These are phyloP conservation scores for Pulveroboletus sp. DNA, from an alignment of 768 basidiomycete genomes.

Conservation along the genomic window DNA sequence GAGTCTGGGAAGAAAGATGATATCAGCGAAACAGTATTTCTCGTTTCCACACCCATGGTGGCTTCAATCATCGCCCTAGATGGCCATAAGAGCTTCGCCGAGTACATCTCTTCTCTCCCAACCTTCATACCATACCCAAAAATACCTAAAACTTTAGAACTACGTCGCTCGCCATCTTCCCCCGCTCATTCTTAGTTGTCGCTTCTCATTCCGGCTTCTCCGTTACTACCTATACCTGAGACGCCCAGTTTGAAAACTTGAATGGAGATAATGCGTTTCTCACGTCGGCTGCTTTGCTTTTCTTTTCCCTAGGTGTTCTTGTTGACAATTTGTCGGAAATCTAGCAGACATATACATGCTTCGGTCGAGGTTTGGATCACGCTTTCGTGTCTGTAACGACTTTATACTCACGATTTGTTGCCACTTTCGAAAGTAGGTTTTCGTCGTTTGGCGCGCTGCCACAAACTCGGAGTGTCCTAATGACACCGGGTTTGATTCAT, in stretches of 20 bases:
- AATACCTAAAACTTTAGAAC: slow-evolving; percentile 40
- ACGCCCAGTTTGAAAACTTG: slow-evolving; percentile 40
- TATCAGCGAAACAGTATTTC: slow-evolving; percentile 57
- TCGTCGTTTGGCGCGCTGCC: background rate
- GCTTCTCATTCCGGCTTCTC: slow-evolving; percentile 34
- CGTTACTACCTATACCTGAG: slow-evolving; percentile 55
- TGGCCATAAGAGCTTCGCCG: slow-evolving; percentile 69
- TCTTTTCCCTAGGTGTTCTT: background rate
- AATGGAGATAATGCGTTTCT: slow-evolving; percentile 13
- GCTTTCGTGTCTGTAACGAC: slow-evolving; percentile 10
- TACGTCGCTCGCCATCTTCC: slow-evolving; percentile 29
- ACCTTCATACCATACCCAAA: slow-evolving; percentile 49
- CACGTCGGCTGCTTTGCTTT: background rate
- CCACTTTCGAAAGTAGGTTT: background rate
- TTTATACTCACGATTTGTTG: slow-evolving; percentile 1
- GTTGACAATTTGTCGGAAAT: background rate
- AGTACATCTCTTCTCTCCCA: slow-evolving; percentile 79
- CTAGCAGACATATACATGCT: too few species aligned
- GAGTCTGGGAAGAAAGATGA: slow-evolving; percentile 73
- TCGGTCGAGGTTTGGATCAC: too few species aligned
- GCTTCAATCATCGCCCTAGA: slow-evolving; percentile 39
- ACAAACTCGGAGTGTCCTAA: background rate
- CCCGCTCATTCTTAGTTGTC: slow-evolving; percentile 28
- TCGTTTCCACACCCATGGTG: background rate
- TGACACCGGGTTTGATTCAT: background rate